Conservation (phyloP, 106 monocot species). For the Acanthochlamys bracteata region DNA sequence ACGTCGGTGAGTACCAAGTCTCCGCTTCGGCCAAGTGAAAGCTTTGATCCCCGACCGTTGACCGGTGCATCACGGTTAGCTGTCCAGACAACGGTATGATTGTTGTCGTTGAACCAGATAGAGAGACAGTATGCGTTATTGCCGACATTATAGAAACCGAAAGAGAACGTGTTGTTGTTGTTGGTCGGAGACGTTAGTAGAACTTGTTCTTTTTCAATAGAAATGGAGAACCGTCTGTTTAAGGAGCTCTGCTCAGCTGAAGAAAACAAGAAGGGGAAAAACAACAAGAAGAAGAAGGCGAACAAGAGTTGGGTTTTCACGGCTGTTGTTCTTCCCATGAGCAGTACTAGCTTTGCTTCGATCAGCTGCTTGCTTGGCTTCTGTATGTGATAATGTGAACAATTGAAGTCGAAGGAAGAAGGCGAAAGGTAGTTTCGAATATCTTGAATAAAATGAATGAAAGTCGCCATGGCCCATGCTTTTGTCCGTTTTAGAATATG, state of each 20-base stretch:
- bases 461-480: no score
- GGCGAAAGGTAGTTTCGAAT: no score
- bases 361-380: no score
- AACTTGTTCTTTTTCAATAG: constrained; percentile 16
- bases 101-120: constrained; percentile 28
- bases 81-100: constrained; percentile 25
- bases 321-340: no score
- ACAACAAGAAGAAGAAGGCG: no score
- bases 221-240: constrained; percentile 14
- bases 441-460: no score
- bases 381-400: no score
- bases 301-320: no score
- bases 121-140: constrained; percentile 33
- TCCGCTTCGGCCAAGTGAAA: constrained; percentile 14
- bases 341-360: no score
- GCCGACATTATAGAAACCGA: constrained; percentile 33
- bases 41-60: constrained; percentile 19
- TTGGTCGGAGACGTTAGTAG: constrained; percentile 19
- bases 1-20: constrained; percentile 15
- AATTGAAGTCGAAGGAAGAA: no score
- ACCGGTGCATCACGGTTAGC: constrained; percentile 42
- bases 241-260: neutral
- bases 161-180: constrained; percentile 23
- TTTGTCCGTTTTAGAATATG: no score
- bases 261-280: no score